Conservation (phyloP, 2,329 filamentous ascomycete species). For the Fusarium verrucosum region DNA sequence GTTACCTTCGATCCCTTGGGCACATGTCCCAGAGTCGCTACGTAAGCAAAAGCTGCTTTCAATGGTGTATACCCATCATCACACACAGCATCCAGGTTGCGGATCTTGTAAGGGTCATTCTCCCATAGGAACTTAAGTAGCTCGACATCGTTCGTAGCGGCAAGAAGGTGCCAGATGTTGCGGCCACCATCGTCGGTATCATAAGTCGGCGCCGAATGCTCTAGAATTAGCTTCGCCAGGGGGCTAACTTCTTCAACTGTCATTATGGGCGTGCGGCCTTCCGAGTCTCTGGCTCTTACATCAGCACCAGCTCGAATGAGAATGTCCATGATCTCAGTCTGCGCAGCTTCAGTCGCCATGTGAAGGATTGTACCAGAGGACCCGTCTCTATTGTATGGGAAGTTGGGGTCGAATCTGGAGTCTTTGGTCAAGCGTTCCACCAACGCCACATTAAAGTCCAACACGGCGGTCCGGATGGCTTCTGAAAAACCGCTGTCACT, state of each 20-base stretch:
- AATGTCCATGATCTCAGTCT: conserved; percentile 42
- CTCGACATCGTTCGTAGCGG: conserved; percentile 45
- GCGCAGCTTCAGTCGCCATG: conserved; percentile 42
- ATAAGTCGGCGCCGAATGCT: conserved; percentile 43
- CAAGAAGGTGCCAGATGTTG: conserved; percentile 53
- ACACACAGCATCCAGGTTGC: conserved; percentile 42
- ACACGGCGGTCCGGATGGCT: conserved; percentile 40
- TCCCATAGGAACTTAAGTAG: conserved; percentile 46
- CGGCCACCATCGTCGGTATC: conserved; percentile 46
- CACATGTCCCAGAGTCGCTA: background rate
- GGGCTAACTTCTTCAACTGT: conserved; percentile 42
- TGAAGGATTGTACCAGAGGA: conserved; percentile 47
- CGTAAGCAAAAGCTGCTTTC: conserved; percentile 43
- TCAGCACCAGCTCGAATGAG: conserved; percentile 45
- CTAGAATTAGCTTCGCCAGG: conserved; percentile 42
- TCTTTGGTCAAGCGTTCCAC: conserved; percentile 45
- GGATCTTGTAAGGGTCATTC: conserved; percentile 43
- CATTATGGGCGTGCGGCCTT: conserved; percentile 51
- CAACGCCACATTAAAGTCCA: conserved; percentile 38
- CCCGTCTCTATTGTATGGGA: conserved; percentile 18
- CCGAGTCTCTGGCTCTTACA: conserved; percentile 41
- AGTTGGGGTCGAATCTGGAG: conserved; percentile 46
- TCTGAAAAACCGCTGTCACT: conserved; percentile 33
- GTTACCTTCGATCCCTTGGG: background rate
- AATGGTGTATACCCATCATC: conserved; percentile 45